phyloP scores from a whole-genome alignment of 805 yeast species.

The Suhomyces vadensis region DNA sequence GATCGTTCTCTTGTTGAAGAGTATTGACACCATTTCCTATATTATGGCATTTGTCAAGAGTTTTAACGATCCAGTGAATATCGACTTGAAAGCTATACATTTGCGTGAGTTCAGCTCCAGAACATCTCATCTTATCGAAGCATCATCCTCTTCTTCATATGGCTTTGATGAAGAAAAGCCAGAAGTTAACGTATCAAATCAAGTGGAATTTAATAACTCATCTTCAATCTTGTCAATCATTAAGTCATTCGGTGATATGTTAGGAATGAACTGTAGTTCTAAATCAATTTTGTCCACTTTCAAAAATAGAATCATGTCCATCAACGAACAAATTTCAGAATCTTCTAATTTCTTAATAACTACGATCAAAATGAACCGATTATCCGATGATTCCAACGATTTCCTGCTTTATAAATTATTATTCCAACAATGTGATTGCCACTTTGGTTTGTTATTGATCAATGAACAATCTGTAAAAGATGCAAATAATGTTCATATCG shows the following conservation, averaged over 20 bases:
- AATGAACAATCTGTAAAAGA: conserved; percentile 14
- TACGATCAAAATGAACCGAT: conserved; percentile 19
- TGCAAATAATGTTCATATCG: background rate
- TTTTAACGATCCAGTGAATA: conserved; percentile 20
- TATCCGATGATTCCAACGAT: conserved; percentile 22
- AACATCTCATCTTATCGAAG: conserved; percentile 68
- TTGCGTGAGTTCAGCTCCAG: conserved; percentile 63
- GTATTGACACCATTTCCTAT: conserved; percentile 34
- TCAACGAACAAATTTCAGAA: conserved; percentile 33
- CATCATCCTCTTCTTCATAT: conserved; percentile 42
- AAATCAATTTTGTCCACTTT: conserved; percentile 34
- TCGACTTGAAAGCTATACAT: conserved; percentile 51
- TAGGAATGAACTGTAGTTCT: conserved; percentile 28
- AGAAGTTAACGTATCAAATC: conserved; percentile 16
- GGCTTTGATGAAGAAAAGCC: conserved; percentile 15
- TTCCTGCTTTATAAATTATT: conserved; percentile 25
- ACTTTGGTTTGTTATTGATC: conserved; percentile 35
- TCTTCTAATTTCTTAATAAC: conserved; percentile 29
- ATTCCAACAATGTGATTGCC: conserved; percentile 27
- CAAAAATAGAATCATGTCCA: conserved; percentile 29
- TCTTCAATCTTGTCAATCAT: conserved; percentile 37
- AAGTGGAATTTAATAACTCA: conserved; percentile 28
- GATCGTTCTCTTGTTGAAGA: conserved; percentile 29
- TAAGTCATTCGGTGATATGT: conserved; percentile 33
- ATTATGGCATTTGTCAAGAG: conserved; percentile 35